phyloP scores from a whole-genome alignment of 345 rosid species.

The Raphanus raphanistrum region DNA sequence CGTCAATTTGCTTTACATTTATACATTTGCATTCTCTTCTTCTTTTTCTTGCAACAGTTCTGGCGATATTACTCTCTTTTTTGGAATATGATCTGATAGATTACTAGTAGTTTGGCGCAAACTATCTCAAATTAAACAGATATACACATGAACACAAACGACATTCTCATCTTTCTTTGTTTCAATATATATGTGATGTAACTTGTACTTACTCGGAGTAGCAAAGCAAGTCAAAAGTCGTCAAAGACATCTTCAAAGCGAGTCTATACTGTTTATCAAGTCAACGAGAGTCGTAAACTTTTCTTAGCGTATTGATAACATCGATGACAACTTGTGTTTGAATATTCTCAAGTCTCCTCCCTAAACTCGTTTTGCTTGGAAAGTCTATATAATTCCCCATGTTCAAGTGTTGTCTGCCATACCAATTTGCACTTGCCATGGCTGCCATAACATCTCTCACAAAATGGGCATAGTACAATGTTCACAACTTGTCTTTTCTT shows the following conservation, averaged over 20 bases:
- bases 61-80: neutral
- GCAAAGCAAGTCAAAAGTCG: no score
- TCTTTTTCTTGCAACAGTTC: neutral
- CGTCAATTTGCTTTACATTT: conserved; percentile 48
- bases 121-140: conserved; percentile 4
- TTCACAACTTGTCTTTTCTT: conserved; percentile 43
- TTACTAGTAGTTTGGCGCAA: neutral
- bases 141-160: neutral
- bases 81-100: conserved; percentile 7
- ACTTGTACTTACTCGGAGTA: neutral
- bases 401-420: neutral
- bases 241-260: no score
- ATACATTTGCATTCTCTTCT: conserved; percentile 6
- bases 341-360: neutral
- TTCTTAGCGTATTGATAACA: no score
- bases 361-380: neutral
- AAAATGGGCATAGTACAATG: neutral
- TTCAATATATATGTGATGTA: neutral
- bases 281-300: no score
- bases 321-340: neutral
- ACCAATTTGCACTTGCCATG: neutral
- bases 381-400: neutral
- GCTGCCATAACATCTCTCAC: neutral
- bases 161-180: conserved; percentile 9
- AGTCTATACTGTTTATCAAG: no score